A percentile compares a stretch with the other conserved stretches of the same genome.
Evolutionary conservation across 441 rosid genomes (phyloP).

Genomic region (Adansonia gregorii): DNA sequence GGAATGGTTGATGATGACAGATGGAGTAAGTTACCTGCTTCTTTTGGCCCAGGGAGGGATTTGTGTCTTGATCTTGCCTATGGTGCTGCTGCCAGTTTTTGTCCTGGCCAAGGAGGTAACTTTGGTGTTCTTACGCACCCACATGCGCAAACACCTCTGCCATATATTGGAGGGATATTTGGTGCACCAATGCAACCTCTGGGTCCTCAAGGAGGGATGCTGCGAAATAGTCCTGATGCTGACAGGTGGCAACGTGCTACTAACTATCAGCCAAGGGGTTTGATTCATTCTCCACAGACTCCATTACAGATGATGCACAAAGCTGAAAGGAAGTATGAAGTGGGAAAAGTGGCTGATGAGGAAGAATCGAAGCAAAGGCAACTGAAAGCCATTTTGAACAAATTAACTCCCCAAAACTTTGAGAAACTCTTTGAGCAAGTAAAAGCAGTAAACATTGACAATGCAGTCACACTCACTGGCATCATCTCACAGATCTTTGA

Average conservation of each 20-base stretch:
- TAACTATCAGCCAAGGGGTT: slow-evolving; percentile 70
- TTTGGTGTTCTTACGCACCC: slow-evolving; percentile 43
- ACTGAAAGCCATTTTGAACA: slow-evolving; percentile 85
- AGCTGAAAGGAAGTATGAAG: slow-evolving; percentile 90
- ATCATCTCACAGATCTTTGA: too few relatives aligned
- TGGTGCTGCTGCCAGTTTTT: slow-evolving; percentile 55
- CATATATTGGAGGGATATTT: slow-evolving; percentile 57
- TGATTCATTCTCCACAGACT: slow-evolving; percentile 46
- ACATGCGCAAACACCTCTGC: slow-evolving; percentile 47
- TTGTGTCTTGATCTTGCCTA: slow-evolving; percentile 49
- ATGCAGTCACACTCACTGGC: too few relatives aligned
- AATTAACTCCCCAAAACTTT: slow-evolving; percentile 80
- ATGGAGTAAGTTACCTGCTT: slow-evolving; percentile 63
- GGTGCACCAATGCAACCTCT: slow-evolving; percentile 77
- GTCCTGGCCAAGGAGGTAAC: slow-evolving; percentile 76
- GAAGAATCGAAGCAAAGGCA: slow-evolving; percentile 84
- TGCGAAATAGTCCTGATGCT: slow-evolving; percentile 65
- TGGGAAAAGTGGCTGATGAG: slow-evolving; percentile 75
- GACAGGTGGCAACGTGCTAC: slow-evolving; percentile 90
- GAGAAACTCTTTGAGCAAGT: too few relatives aligned
- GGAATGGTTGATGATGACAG: slow-evolving; percentile 63
- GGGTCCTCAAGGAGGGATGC: slow-evolving; percentile 71
- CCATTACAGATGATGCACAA: background rate
- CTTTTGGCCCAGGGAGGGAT: slow-evolving; percentile 58
- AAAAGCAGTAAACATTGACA: too few relatives aligned